phyloP scores from a whole-genome alignment of 805 yeast genomes.

The Kluyveromyces lactis region DNA sequence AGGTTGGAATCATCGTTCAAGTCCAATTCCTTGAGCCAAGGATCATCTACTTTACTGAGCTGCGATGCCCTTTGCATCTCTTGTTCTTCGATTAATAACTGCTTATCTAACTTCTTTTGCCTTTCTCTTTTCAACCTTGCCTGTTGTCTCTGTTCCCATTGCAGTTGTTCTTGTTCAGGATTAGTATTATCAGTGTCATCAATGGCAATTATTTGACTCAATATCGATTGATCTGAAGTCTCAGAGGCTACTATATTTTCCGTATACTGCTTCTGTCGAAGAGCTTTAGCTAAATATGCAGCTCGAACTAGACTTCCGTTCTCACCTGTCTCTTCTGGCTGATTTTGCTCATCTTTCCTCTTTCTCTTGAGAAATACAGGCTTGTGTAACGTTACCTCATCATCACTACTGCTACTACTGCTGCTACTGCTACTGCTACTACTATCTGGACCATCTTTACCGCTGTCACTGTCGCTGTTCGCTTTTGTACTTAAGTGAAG shows the following conservation, averaged over 20 bases:
- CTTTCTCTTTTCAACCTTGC: conserved; percentile 15
- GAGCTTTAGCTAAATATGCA: conserved; percentile 9
- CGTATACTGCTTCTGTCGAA: conserved; percentile 8
- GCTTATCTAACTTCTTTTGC: conserved; percentile 16
- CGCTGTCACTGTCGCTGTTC: conserved; percentile 2
- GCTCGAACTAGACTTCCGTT: conserved; percentile 7
- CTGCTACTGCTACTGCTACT: neutral
- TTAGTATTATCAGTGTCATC: conserved; percentile 23
- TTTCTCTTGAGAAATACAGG: conserved; percentile 20
- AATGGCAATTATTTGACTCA: conserved; percentile 14
- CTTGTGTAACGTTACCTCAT: conserved; percentile 17
- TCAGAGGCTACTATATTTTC: conserved; percentile 10
- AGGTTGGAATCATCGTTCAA: too few relatives aligned
- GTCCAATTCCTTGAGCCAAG: neutral
- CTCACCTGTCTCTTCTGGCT: neutral
- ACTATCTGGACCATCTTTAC: conserved; percentile 1
- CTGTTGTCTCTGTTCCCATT: conserved; percentile 20
- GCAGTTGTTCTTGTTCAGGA: conserved; percentile 15
- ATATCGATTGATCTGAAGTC: conserved; percentile 20
- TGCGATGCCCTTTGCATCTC: conserved; percentile 12
- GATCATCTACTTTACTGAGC: neutral
- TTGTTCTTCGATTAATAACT: conserved; percentile 20
- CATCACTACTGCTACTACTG: conserved; percentile 9
- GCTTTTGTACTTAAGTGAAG: too few relatives aligned
- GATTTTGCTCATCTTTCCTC: neutral